These are phyloP conservation scores for Geranium rotundifolium DNA, from an alignment of 345 rosid species.

Conservation along the genomic window DNA sequence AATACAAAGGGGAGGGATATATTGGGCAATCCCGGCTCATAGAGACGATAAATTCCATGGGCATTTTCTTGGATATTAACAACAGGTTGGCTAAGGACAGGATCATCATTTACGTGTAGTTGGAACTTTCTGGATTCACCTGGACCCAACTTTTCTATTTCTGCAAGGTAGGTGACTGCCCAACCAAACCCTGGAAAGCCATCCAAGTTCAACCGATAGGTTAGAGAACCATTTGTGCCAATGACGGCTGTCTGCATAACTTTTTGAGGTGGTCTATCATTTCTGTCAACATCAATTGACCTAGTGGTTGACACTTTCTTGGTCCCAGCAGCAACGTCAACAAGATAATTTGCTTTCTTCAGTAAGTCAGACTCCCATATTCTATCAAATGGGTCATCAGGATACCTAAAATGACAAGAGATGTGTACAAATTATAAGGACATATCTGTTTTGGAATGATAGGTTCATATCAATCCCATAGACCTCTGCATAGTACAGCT, in stretches of 20 bases:
- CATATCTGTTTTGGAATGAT: background rate
- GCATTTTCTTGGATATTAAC: conserved; percentile 91
- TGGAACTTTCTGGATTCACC: conserved; percentile 80
- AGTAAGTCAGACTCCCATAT: conserved; percentile 83
- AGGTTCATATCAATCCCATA: background rate
- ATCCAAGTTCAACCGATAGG: conserved; percentile 80
- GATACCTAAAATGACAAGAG: conserved; percentile 45
- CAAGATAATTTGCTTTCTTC: conserved; percentile 81
- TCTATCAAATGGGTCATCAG: conserved; percentile 94
- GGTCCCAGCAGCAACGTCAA: conserved; percentile 93
- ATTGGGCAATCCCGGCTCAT: conserved; percentile 80
- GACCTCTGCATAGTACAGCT: background rate
- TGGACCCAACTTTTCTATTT: conserved; percentile 65
- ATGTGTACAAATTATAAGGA: background rate
- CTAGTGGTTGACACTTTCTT: conserved; percentile 47
- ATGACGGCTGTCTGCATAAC: conserved; percentile 99
- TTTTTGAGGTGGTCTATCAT: conserved; percentile 65
- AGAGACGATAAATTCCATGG: conserved; percentile 57
- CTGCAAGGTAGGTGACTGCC: conserved; percentile 83
- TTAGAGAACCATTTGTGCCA: conserved; percentile 78
- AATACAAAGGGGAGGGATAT: conserved; percentile 74
- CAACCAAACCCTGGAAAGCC: conserved; percentile 93
- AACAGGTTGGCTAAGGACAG: conserved; percentile 65
- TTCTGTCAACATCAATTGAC: conserved; percentile 34
- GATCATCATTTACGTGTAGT: conserved; percentile 56